Percentiles rank a stretch among this genome's conserved stretches.
Evolutionary conservation across 2,329 filamentous ascomycete species (phyloP).

Genomic region (Sphaerulina vaccinii): DNA sequence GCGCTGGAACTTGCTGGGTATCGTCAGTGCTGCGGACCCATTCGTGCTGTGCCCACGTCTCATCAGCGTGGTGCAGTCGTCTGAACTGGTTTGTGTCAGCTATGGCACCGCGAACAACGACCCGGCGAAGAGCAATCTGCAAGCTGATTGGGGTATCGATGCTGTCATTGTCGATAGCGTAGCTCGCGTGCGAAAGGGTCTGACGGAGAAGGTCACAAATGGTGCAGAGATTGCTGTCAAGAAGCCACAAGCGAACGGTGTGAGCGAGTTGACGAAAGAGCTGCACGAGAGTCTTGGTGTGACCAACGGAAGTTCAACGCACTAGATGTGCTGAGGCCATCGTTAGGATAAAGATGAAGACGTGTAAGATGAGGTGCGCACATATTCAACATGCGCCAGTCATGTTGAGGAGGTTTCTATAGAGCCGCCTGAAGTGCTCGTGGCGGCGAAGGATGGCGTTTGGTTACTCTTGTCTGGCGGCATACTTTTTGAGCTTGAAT

Average conservation of each 20-base stretch:
- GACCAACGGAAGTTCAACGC: background rate
- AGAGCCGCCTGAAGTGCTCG: conserved; percentile 1
- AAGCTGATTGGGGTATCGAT: conserved; percentile 94
- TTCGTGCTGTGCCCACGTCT: conserved; percentile 85
- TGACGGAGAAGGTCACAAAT: conserved; percentile 54
- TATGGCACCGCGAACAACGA: conserved; percentile 94
- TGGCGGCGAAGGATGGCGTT: background rate
- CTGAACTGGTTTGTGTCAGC: conserved; percentile 87
- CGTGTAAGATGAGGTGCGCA: background rate
- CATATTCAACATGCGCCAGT: conserved; percentile 16
- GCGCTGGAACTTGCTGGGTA: conserved; percentile 89
- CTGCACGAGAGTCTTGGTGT: conserved; percentile 4
- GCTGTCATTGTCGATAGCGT: conserved; percentile 97
- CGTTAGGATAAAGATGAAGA: background rate
- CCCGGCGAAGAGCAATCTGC: conserved; percentile 76
- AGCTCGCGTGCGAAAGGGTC: conserved; percentile 83
- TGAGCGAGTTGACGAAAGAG: conserved; percentile 10
- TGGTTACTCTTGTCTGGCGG: conserved; percentile 3
- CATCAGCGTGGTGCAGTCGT: conserved; percentile 91
- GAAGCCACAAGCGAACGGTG: background rate
- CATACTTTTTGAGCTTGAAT: background rate
- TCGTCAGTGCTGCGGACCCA: conserved; percentile 85
- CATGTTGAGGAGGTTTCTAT: background rate
- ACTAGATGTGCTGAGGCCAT: background rate
- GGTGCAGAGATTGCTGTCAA: conserved; percentile 7